Conservation (phyloP, 306 rosid species). For the Coriaria nepalensis region DNA sequence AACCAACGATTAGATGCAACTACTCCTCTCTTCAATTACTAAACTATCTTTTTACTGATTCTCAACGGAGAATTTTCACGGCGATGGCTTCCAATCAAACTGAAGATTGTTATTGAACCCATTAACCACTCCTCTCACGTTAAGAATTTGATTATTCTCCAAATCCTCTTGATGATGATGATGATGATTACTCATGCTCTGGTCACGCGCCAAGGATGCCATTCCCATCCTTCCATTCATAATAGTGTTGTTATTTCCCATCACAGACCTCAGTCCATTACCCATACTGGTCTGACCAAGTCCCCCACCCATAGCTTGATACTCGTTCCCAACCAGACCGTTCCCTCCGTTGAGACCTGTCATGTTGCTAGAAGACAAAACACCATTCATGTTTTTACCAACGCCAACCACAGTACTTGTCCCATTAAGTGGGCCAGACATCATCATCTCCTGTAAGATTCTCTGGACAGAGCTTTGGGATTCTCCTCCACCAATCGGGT, state of each 20-base stretch:
- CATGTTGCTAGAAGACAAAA: conserved; percentile 31
- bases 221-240: conserved; percentile 84
- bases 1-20: conserved; percentile 26
- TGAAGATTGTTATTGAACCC: conserved; percentile 59
- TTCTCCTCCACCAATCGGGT: conserved; percentile 30
- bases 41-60: too few species aligned
- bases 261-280: conserved; percentile 59
- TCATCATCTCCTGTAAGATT: conserved; percentile 64
- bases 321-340: conserved; percentile 38
- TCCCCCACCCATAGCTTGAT: conserved; percentile 31
- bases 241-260: conserved; percentile 50
- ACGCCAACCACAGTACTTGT: conserved; percentile 36
- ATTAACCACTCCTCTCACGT: conserved; percentile 71
- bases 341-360: conserved; percentile 32
- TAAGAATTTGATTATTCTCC: conserved; percentile 66
- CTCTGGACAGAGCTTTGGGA: conserved; percentile 81
- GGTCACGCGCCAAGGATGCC: conserved; percentile 60
- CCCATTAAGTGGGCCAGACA: conserved; percentile 53
- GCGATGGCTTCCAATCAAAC: conserved; percentile 80
- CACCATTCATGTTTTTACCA: conserved; percentile 57
- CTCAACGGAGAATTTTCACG: conserved; percentile 18
- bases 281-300: conserved; percentile 53
- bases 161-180: conserved; percentile 64
- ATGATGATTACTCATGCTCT: conserved; percentile 23
- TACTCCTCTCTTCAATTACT: conserved; percentile 6